Evolutionary conservation across 208 protist species (phyloP), one percentile per base, ranked within the genome.

Genomic region (Acanthamoeba royreba): DNA sequence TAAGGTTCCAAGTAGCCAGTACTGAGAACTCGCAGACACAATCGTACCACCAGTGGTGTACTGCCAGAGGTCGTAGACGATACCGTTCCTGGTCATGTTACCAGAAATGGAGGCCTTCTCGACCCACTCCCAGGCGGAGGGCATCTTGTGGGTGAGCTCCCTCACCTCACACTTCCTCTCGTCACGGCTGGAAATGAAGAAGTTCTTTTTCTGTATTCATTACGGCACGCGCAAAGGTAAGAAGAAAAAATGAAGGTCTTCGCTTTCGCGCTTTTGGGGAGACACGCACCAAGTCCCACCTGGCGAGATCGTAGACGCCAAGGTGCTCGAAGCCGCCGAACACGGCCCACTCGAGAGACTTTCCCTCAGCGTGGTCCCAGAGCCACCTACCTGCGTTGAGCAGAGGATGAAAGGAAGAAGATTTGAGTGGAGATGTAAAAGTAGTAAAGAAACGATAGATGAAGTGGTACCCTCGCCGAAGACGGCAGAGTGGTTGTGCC

Each of bases 271-370:
- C 19, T 74, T 33, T n/a, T 42, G 72, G 72, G 4, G 19, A 35
- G 38, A 28, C 1, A 77, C 72, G 43, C 38, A 83, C 72, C 15
- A 83, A 28, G 42, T 83, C 72, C 43, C 46, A 83, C 15, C 72
- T 47, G 25, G 72, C 72, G 43, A 83, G 72, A 45, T 83, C 72
- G 43, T 53, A 83, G 42, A 83, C 43, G 28, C 72, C 72, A 22
- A 83, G 72, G 42, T 83, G 72, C 38, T 83, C 72, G 43, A 83
- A 83, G 25, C 72, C 72, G 35, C 72, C 72, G n/a, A 83, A 83
- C 43, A n/a, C 25, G 52, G 72, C 72, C 72, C 72, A 83, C 43
- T 83, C 19, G 42, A 83, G 42, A 15, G 72, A 47, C 72, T 83
- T 83, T 4, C 42, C 42, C 43, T 38, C 72, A 38, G 46, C 42